Conservation (phyloP, 306 rosid species). For the Arachis stenosperma region DNA sequence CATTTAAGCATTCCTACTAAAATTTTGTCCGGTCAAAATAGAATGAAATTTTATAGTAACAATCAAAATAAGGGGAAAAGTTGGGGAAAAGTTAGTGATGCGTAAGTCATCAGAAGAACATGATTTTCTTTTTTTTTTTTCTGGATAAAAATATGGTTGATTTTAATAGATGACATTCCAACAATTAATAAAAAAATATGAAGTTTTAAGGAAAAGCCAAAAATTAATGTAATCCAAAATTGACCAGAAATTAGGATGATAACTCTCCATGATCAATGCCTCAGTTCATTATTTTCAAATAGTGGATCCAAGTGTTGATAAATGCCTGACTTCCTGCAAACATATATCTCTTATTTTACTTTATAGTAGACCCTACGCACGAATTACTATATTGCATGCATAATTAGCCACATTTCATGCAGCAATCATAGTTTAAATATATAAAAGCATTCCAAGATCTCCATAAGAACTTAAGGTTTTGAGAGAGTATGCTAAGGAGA, state of each 20-base stretch:
- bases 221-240: neutral
- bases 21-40: neutral
- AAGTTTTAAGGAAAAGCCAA: neutral
- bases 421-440: too few relatives aligned
- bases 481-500: too few relatives aligned
- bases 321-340: neutral
- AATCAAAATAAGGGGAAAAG: too few relatives aligned
- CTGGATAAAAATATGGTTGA: constrained; percentile 4
- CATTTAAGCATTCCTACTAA: neutral
- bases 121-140: too few relatives aligned
- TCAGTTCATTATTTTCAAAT: neutral
- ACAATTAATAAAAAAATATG: neutral
- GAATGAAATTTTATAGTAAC: too few relatives aligned
- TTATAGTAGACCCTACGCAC: neutral
- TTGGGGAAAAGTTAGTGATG: too few relatives aligned
- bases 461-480: too few relatives aligned
- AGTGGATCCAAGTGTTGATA: constrained; percentile 18
- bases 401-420: neutral
- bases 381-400: neutral
- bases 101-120: neutral
- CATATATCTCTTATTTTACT: neutral
- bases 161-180: neutral
- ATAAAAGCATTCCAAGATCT: too few relatives aligned
- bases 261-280: constrained; percentile 1
- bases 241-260: constrained; percentile 3